Evolutionary conservation across 805 yeast species (phyloP).

Genomic region (Scheffersomyces lignosus): DNA sequence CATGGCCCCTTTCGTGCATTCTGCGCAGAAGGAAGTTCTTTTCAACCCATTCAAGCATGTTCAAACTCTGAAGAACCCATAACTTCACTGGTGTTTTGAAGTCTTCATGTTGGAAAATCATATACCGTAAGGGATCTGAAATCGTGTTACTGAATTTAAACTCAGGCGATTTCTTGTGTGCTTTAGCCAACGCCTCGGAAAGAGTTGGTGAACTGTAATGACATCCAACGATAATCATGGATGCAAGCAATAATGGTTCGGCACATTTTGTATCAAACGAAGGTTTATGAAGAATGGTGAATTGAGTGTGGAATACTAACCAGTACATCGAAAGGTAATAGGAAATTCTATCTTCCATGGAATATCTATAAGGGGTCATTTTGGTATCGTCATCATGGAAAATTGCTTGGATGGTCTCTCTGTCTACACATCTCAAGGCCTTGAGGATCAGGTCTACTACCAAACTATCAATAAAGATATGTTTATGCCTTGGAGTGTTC

Average conservation of each 20-base stretch:
- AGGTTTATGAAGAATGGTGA: conserved; percentile 58
- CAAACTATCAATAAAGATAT: conserved; percentile 37
- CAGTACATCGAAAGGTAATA: conserved; percentile 48
- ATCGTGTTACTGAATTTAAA: conserved; percentile 46
- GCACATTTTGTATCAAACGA: conserved; percentile 49
- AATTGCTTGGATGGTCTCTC: conserved; percentile 24
- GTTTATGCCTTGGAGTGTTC: conserved; percentile 29
- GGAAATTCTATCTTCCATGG: conserved; percentile 34
- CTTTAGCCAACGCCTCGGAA: conserved; percentile 15
- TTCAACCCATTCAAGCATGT: conserved; percentile 77
- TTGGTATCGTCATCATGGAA: conserved; percentile 22
- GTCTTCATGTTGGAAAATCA: conserved; percentile 66
- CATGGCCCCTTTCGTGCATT: conserved; percentile 78
- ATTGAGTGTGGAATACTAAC: conserved; percentile 59
- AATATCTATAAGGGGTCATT: conserved; percentile 16
- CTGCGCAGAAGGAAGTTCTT: conserved; percentile 67
- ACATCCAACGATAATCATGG: conserved; percentile 61
- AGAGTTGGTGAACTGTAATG: conserved; percentile 29
- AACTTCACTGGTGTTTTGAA: conserved; percentile 75
- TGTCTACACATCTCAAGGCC: conserved; percentile 27
- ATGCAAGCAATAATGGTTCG: conserved; percentile 50
- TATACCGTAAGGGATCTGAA: conserved; percentile 64
- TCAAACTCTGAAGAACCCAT: conserved; percentile 74
- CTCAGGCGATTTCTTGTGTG: conserved; percentile 27
- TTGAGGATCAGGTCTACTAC: conserved; percentile 34